Conservation (phyloP, 106 monocot species). For the Dendrobium officinale region DNA sequence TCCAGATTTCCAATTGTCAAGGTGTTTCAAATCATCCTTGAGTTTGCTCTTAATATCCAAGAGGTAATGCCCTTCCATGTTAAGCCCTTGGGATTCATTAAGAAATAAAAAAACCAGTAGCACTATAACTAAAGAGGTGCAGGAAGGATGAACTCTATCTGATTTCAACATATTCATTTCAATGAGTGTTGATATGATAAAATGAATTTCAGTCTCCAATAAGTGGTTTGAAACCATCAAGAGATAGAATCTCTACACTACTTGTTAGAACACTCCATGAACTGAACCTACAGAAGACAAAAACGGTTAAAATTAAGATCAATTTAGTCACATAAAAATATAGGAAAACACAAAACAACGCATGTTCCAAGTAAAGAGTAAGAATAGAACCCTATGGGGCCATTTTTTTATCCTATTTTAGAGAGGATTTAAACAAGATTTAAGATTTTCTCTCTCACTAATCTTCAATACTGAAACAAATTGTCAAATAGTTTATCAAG, state of each 20-base stretch:
- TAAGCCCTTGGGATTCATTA: conserved; percentile 28
- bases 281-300: not conserved
- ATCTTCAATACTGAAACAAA: not conserved
- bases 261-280: conserved; percentile 3
- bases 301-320: not conserved
- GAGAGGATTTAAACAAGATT: not conserved
- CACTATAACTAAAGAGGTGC: conserved; percentile 17
- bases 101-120: conserved; percentile 23
- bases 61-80: conserved; percentile 60
- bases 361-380: too few relatives aligned
- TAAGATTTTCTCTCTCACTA: not conserved
- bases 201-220: not conserved
- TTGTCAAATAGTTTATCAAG: too few relatives aligned
- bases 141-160: not conserved
- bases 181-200: not conserved
- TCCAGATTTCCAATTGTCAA: conserved; percentile 48
- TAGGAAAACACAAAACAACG: too few relatives aligned
- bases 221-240: not conserved
- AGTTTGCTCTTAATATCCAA: conserved; percentile 51
- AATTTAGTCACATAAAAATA: not conserved
- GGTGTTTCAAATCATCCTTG: conserved; percentile 34
- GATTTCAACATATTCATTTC: conserved; percentile 1
- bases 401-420: too few relatives aligned
- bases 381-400: too few relatives aligned
- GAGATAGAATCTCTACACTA: not conserved